These are phyloP conservation scores for Peniophora sp. DNA, from an alignment of 1,284 basidiomycete species.

Conservation along the genomic window DNA sequence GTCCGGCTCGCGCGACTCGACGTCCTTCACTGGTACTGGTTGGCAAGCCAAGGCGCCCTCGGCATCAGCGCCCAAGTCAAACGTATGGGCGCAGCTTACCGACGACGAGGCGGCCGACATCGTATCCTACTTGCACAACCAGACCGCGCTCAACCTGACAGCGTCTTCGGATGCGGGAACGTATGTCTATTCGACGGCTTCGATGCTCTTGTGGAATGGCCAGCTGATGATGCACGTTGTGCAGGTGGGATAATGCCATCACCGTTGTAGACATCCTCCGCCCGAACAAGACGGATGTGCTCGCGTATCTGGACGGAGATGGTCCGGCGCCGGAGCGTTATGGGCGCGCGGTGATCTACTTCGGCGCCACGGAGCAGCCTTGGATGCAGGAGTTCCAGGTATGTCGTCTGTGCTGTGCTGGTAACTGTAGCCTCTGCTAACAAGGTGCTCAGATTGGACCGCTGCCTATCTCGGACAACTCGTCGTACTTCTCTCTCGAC, in stretches of 20 bases:
- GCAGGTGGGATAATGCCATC: not conserved
- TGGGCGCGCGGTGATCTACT: not conserved
- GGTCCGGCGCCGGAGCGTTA: not conserved
- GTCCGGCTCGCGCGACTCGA: not conserved
- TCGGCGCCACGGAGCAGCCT: not conserved
- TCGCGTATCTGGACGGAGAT: not conserved
- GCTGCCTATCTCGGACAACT: not conserved
- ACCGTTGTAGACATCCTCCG: not conserved
- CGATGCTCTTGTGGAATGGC: not conserved
- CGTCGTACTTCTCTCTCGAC: not conserved
- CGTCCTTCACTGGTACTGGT: not conserved
- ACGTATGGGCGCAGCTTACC: not conserved
- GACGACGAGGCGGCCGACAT: not conserved
- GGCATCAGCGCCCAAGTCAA: not conserved
- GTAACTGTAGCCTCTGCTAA: not conserved
- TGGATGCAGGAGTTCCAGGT: slow-evolving; percentile 1
- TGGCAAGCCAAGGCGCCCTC: not conserved
- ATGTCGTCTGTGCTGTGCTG: too few relatives aligned
- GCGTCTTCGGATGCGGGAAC: not conserved
- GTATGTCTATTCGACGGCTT: not conserved
- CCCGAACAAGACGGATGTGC: not conserved
- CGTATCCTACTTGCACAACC: not conserved
- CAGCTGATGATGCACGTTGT: not conserved
- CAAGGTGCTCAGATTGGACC: not conserved
- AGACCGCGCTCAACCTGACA: not conserved